A percentile compares a stretch with the other conserved stretches of the same genome.
Conservation (phyloP, 192 early-diverging fungal genomes). For the Coemansia sp. region DNA sequence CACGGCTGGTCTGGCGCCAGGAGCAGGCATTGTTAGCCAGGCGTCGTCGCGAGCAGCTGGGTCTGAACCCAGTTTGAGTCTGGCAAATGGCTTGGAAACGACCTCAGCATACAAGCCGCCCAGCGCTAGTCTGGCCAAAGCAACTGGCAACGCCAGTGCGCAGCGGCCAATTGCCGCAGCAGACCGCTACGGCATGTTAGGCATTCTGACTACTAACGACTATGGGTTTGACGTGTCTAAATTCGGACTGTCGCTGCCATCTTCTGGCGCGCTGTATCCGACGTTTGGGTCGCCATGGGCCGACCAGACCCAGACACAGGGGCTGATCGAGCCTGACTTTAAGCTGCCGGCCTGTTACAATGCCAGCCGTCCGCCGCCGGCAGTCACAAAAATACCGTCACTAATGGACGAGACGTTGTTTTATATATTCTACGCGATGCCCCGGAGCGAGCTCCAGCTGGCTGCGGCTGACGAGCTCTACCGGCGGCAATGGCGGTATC, state of each 20-base stretch:
- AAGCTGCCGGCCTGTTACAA: constrained; percentile 85
- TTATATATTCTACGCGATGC: constrained; percentile 96
- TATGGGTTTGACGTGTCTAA: constrained; percentile 90
- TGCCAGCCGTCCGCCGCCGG: constrained; percentile 66
- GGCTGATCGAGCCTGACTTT: constrained; percentile 79
- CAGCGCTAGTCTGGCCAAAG: constrained; percentile 26
- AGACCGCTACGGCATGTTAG: constrained; percentile 79
- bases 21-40: constrained; percentile 20
- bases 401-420: constrained; percentile 94
- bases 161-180: constrained; percentile 28
- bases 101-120: constrained; percentile 36
- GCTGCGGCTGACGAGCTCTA: constrained; percentile 92
- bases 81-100: constrained; percentile 33
- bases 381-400: constrained; percentile 68
- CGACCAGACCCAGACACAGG: constrained; percentile 65
- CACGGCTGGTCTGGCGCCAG: constrained; percentile 17
- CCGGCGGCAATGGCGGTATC: constrained; percentile 93
- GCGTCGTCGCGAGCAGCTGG: constrained; percentile 8
- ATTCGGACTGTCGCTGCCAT: constrained; percentile 75
- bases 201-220: constrained; percentile 83
- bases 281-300: constrained; percentile 90
- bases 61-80: constrained; percentile 8
- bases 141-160: constrained; percentile 9
- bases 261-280: constrained; percentile 76
- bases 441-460: constrained; percentile 89